Percentiles rank a stretch among this genome's conserved stretches.
These are phyloP conservation scores for Picea glauca DNA, from an alignment of 75 land plant species.

Conservation along the genomic window DNA sequence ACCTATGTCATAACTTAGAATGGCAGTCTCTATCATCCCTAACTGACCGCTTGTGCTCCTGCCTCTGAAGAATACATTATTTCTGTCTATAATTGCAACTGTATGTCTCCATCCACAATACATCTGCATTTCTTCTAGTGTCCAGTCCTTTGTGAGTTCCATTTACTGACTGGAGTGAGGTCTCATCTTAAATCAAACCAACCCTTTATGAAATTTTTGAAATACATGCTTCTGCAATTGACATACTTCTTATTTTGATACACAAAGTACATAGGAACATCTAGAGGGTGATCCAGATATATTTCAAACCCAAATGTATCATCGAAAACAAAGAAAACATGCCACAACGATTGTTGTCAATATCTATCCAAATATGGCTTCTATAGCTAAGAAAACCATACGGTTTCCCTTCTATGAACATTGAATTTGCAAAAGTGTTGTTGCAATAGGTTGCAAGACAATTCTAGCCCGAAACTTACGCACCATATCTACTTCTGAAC, in stretches of 20 bases:
- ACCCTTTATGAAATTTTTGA: slow-evolving; percentile 39
- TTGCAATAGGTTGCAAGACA: slow-evolving; percentile 96
- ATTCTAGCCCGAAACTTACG: slow-evolving; percentile 93
- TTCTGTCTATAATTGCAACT: no score
- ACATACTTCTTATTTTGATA: slow-evolving; percentile 87
- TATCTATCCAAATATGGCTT: slow-evolving; percentile 98
- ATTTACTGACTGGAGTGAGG: no score
- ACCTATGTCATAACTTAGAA: no score
- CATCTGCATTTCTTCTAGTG: no score
- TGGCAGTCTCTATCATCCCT: no score
- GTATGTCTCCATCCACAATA: no score
- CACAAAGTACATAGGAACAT: slow-evolving; percentile 98
- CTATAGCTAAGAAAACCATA: slow-evolving; percentile 92
- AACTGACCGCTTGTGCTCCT: no score
- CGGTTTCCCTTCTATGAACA: slow-evolving; percentile 94
- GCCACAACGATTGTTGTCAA: slow-evolving; percentile 85
- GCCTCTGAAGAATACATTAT: no score
- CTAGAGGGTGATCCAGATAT: slow-evolving; percentile 95
- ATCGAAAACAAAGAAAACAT: slow-evolving; percentile 95
- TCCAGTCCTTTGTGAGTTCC: no score
- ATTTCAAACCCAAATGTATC: slow-evolving; percentile 94
- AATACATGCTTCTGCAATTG: slow-evolving; percentile 88
- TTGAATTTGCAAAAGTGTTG: slow-evolving; percentile 97
- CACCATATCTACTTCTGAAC: slow-evolving; percentile 87
- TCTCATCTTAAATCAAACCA: no score